Percentiles rank a stretch among this genome's conserved stretches.
Evolutionary conservation across 2,329 filamentous ascomycete species (phyloP).

Genomic region (Aaosphaeria arxii): DNA sequence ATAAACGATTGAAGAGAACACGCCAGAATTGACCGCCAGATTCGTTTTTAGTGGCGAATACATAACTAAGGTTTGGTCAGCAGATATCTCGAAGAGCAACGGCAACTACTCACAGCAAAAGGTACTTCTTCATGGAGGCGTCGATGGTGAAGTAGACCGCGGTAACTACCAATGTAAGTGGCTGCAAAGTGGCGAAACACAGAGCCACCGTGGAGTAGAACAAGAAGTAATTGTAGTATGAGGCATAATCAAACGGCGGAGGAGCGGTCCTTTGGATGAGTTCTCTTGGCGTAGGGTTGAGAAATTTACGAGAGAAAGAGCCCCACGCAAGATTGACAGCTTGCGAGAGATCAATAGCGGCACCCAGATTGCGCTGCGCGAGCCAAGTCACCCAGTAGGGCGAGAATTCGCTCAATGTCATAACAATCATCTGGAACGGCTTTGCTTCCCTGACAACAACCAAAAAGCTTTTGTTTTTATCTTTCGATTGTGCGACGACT

Average conservation of each 20-base stretch:
- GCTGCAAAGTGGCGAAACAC: constrained; percentile 81
- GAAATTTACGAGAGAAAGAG: constrained; percentile 80
- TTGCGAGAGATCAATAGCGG: constrained; percentile 90
- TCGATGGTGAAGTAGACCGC: constrained; percentile 89
- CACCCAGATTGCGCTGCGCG: constrained; percentile 87
- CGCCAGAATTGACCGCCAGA: constrained; percentile 93
- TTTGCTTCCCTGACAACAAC: constrained; percentile 63
- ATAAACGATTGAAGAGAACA: constrained; percentile 84
- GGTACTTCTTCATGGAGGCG: constrained; percentile 89
- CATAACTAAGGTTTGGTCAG: constrained; percentile 48
- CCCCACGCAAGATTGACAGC: constrained; percentile 79
- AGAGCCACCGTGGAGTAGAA: constrained; percentile 90
- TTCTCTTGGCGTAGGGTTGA: constrained; percentile 83
- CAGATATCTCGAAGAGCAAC: not conserved
- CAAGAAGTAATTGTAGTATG: constrained; percentile 97
- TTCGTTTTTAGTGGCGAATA: constrained; percentile 95
- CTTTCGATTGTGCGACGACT: constrained; percentile 58
- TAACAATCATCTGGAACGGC: constrained; percentile 63
- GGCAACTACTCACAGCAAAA: constrained; percentile 61
- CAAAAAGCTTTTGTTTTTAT: constrained; percentile 56
- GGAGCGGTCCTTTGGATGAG: constrained; percentile 91
- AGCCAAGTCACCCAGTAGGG: constrained; percentile 80
- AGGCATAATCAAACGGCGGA: constrained; percentile 89
- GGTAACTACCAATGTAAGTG: constrained; percentile 79
- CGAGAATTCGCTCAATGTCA: constrained; percentile 76